Evolutionary conservation across 2,329 filamentous ascomycete species (phyloP), one percentile per base, ranked within the genome.

Genomic region (Aspergillus ibericus): DNA sequence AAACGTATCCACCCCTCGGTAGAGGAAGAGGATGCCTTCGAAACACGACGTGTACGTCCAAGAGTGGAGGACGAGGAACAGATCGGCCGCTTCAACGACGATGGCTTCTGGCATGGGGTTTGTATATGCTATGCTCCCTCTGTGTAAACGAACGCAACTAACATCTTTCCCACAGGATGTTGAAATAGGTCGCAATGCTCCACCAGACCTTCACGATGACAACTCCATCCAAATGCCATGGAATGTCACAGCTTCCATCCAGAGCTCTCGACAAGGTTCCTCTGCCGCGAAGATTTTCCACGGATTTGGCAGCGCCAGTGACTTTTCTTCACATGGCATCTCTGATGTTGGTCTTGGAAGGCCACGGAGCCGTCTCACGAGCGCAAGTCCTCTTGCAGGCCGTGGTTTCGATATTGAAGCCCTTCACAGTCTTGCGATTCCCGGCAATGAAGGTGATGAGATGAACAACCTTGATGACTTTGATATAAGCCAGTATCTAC

Each of bases 101-200:
- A 69, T 8, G 67, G 74, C 1, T 65, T 77, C 6, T 75, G 74
- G n/a, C 72, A 77, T 49, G 75, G 70, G 62, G 76, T 74, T 61
- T 38, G 61, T 58, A 42, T 32, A 29, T 15, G 10, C 22, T n/a
- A 5, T 47, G 18, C 34, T 3, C 20, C 3, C 38, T n/a, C 12
- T n/a, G 18, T 22, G 10, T 13, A n/a, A 20, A 15, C 27, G 12
- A 15, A 18, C 10, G 15, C 16, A 36, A 22, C 51, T 65, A 58
- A 62, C 15, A 12, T 34, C n/a, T 12, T 1, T 5, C 5, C 4
- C 46, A 10, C 61, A 79, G 62, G 83, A 83, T 8, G 72, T 88
- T 18, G 92, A 96, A 72, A 74, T 91, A 22, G 90, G 88, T 18
- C 85, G 91, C 74, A 85, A 90, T 42, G 88, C 84, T 1, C 83